A percentile compares a stretch with the other conserved stretches of the same genome.
Evolutionary conservation across 192 early-diverging fungal genomes (phyloP).

Genomic region (Geranomyces variabilis): DNA sequence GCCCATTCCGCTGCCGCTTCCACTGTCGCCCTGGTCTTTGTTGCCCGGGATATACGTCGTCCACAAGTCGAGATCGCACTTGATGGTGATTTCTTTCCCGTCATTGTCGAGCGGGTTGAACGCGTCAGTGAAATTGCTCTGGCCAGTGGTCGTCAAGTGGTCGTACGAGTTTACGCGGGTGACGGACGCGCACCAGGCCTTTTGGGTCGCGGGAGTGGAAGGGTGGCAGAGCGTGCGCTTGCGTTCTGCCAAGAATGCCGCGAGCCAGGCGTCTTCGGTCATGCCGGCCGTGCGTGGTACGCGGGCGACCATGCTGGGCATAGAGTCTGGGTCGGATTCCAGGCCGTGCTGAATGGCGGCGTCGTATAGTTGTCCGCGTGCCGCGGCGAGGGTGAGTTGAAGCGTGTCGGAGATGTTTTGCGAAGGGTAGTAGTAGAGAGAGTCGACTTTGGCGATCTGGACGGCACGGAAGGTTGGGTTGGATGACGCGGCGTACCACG

Average conservation of each 20-base stretch:
- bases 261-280: slow-evolving; percentile 30
- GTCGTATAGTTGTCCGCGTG: slow-evolving; percentile 55
- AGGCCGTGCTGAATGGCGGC: slow-evolving; percentile 46
- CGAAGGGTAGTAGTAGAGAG: slow-evolving; percentile 46
- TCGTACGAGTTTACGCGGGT: slow-evolving; percentile 54
- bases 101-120: slow-evolving; percentile 52
- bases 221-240: slow-evolving; percentile 45
- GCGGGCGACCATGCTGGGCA: slow-evolving; percentile 35
- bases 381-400: slow-evolving; percentile 40
- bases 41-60: slow-evolving; percentile 25
- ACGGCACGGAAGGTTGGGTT: slow-evolving; percentile 46
- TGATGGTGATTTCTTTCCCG: slow-evolving; percentile 37
- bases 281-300: slow-evolving; percentile 28
- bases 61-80: slow-evolving; percentile 30
- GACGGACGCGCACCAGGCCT: slow-evolving; percentile 47
- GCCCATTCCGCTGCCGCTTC: background rate
- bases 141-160: slow-evolving; percentile 31
- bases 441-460: slow-evolving; percentile 44
- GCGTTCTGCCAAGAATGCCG: slow-evolving; percentile 48
- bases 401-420: slow-evolving; percentile 37
- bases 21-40: background rate
- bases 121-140: slow-evolving; percentile 36
- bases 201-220: slow-evolving; percentile 32
- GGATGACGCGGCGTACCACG: slow-evolving; percentile 41
- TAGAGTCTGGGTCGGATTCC: slow-evolving; percentile 42